Percentiles rank a stretch among this genome's conserved stretches.
Evolutionary conservation across 257 asterid genomes (phyloP).

Genomic region (Solanum ahanhuiri): DNA sequence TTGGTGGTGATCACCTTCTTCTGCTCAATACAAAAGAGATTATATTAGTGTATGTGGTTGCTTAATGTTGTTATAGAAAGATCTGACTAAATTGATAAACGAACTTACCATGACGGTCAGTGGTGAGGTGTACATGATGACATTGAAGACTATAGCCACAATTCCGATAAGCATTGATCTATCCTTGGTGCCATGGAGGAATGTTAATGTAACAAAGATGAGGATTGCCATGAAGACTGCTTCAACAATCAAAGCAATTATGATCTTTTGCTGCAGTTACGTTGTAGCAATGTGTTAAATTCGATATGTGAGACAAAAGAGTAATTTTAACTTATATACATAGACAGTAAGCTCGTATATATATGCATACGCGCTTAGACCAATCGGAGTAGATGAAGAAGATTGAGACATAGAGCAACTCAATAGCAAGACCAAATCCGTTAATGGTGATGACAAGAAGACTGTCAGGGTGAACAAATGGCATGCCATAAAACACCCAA

Average conservation of each 20-base stretch:
- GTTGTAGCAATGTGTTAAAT: neutral
- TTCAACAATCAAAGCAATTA: conserved; percentile 18
- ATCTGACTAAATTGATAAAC: neutral
- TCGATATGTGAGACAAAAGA: neutral
- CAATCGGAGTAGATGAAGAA: conserved; percentile 41
- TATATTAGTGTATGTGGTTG: neutral
- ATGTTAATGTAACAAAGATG: conserved; percentile 15
- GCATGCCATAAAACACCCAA: conserved; percentile 74
- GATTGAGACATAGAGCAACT: conserved; percentile 18
- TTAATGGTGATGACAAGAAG: conserved; percentile 55
- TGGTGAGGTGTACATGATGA: conserved; percentile 53
- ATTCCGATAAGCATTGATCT: conserved; percentile 43
- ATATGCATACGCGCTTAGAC: conserved; percentile 31
- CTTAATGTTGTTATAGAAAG: neutral
- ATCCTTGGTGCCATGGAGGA: conserved; percentile 27
- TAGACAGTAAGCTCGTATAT: no score
- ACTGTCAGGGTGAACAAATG: conserved; percentile 54
- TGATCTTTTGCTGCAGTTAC: conserved; percentile 24
- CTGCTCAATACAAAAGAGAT: neutral
- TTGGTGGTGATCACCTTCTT: neutral
- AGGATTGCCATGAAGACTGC: conserved; percentile 8
- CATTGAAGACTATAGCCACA: conserved; percentile 31
- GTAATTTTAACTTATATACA: neutral
- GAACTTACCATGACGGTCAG: conserved; percentile 48
- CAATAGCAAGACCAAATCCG: conserved; percentile 37